These are phyloP conservation scores for Heracleum sosnowskyi DNA, from an alignment of 129 eudicot species.

Conservation along the genomic window DNA sequence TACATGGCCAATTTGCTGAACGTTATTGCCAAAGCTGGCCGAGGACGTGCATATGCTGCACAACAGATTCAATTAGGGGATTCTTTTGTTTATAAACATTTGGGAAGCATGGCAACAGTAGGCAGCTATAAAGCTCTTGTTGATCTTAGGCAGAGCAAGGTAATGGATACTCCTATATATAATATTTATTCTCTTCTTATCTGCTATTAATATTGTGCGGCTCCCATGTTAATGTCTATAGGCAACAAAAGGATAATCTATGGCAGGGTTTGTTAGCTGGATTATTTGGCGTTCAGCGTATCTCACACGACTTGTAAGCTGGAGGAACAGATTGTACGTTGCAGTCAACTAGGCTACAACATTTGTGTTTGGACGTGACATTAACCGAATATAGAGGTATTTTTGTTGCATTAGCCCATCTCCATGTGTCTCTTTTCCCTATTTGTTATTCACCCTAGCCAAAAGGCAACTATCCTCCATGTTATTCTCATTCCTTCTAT, in stretches of 20 bases:
- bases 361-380: conserved; percentile 84
- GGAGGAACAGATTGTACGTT: too few species aligned
- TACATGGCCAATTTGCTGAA: too few species aligned
- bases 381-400: conserved; percentile 59
- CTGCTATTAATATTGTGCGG: neutral
- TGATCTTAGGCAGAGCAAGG: conserved; percentile 98
- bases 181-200: neutral
- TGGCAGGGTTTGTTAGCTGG: conserved; percentile 88
- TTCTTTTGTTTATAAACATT: conserved; percentile 69
- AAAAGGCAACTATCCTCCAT: neutral
- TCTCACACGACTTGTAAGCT: too few species aligned
- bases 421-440: neutral
- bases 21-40: too few species aligned
- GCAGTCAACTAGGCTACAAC: conserved; percentile 90
- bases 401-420: neutral
- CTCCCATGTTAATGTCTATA: conserved; percentile 12
- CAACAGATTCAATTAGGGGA: too few species aligned
- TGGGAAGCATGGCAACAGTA: conserved; percentile 92
- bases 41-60: too few species aligned
- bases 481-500: neutral
- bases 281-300: conserved; percentile 98
- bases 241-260: conserved; percentile 85
- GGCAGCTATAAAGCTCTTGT: conserved; percentile 96
- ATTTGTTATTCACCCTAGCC: neutral
- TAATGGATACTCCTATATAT: conserved; percentile 7